Conservation (phyloP, 495 filamentous ascomycete genomes). For the Daldinia grandis region DNA sequence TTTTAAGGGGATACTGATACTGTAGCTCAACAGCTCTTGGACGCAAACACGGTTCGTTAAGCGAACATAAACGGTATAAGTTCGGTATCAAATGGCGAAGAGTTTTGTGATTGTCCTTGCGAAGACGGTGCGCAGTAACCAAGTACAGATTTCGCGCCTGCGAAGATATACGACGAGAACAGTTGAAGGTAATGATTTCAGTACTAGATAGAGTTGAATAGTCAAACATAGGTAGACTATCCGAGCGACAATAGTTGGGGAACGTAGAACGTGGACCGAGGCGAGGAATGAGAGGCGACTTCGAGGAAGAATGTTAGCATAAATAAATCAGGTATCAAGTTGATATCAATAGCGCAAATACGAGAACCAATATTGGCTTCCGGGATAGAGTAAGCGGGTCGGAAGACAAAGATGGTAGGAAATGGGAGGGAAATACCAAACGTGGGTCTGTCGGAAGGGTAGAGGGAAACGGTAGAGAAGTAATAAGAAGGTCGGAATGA, state of each 20-base stretch:
- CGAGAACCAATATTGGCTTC: not conserved
- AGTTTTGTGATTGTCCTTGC: too few species aligned
- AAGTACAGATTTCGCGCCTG: conserved; percentile 4
- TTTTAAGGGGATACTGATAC: not conserved
- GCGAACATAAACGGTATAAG: too few species aligned
- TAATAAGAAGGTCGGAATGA: conserved; percentile 6
- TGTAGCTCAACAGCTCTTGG: too few species aligned
- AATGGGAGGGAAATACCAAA: not conserved
- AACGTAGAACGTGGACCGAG: conserved; percentile 4
- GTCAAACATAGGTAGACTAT: conserved; percentile 8
- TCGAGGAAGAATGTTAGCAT: conserved; percentile 28
- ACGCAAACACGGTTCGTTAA: too few species aligned
- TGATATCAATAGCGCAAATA: conserved; percentile 3
- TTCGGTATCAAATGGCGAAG: too few species aligned
- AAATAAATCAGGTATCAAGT: conserved; percentile 20
- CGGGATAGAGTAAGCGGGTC: not conserved
- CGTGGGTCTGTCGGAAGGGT: not conserved
- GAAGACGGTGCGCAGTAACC: not conserved
- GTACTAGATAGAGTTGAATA: not conserved
- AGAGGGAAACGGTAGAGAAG: conserved; percentile 1
- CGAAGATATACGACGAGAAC: not conserved
- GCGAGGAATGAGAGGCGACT: conserved; percentile 18
- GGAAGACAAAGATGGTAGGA: not conserved
- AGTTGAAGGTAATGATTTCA: not conserved
- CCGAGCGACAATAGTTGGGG: conserved; percentile 8